Evolutionary conservation across 208 protist species (phyloP).

Genomic region (Herpetomonas tarakana): DNA sequence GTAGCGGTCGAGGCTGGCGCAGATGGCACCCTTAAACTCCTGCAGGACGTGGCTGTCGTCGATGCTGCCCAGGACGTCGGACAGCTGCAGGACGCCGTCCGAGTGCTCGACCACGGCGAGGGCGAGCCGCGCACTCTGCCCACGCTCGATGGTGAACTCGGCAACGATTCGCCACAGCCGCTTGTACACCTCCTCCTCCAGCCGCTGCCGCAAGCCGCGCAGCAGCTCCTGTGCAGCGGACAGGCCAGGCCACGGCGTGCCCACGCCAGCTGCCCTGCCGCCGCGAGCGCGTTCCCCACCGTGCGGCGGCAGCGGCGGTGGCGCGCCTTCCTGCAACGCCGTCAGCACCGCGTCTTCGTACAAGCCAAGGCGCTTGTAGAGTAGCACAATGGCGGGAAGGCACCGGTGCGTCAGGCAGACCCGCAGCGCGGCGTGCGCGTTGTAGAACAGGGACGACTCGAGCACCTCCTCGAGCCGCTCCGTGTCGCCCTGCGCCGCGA

Average conservation of each 20-base stretch:
- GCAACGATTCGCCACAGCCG: constrained; percentile 93
- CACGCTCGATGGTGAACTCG: constrained; percentile 69
- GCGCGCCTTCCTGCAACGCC: constrained; percentile 43
- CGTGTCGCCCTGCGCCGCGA: constrained; percentile 72
- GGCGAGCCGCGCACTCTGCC: constrained; percentile 66
- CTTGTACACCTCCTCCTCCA: constrained; percentile 76
- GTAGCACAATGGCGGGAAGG: constrained; percentile 69
- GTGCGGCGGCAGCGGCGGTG: neutral
- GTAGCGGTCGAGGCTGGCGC: constrained; percentile 88
- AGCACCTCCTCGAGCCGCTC: constrained; percentile 80
- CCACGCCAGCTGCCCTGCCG: neutral
- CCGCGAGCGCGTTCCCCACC: neutral
- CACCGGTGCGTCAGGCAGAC: constrained; percentile 79
- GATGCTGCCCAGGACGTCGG: constrained; percentile 95
- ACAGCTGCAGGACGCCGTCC: constrained; percentile 85
- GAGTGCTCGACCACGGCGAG: constrained; percentile 69
- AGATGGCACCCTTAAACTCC: constrained; percentile 95
- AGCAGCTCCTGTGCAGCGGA: constrained; percentile 66
- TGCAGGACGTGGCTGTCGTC: constrained; percentile 91
- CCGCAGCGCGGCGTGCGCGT: constrained; percentile 91
- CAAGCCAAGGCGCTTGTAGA: constrained; percentile 91
- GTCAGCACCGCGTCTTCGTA: constrained; percentile 95
- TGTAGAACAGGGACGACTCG: constrained; percentile 69
- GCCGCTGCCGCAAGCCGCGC: constrained; percentile 49
- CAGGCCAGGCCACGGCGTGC: constrained; percentile 44